Percentiles rank a stretch among this genome's conserved stretches.
These are phyloP conservation scores for Skeletonema marinoi DNA, from an alignment of 108 stramenopile species.

Conservation along the genomic window DNA sequence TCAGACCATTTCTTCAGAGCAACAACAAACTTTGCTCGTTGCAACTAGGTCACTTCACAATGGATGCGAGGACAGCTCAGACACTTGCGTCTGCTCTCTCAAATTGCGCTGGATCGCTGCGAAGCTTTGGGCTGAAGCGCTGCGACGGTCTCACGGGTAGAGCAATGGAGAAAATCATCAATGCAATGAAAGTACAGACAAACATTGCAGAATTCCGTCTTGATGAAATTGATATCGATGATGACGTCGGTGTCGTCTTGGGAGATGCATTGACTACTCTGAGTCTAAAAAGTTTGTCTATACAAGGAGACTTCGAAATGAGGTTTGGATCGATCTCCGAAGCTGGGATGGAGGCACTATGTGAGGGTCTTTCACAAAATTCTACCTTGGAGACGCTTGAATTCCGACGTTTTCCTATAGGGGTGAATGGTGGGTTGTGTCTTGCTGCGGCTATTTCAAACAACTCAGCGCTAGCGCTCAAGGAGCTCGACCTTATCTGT, in stretches of 20 bases:
- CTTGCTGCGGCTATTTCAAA: not conserved
- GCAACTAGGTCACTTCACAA: not conserved
- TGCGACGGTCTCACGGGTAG: not conserved
- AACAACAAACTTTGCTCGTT: slow-evolving; percentile 1
- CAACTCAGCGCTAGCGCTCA: not conserved
- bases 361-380: not conserved
- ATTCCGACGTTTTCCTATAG: not conserved
- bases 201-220: not conserved
- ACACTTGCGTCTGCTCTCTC: not conserved
- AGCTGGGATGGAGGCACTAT: slow-evolving; percentile 1
- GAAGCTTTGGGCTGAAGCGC: not conserved
- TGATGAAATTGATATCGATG: slow-evolving; percentile 1
- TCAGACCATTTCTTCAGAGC: not conserved
- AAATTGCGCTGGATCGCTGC: not conserved
- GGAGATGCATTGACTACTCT: not conserved
- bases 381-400: not conserved
- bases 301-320: not conserved
- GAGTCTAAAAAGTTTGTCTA: not conserved
- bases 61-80: slow-evolving; percentile 4
- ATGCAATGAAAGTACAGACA: not conserved
- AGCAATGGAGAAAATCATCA: not conserved
- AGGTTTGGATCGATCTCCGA: not conserved
- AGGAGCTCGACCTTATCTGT: not conserved
- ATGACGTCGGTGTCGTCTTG: not conserved
- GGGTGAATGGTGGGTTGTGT: not conserved